phyloP scores from a whole-genome alignment of 257 asterid genomes.

The Eucommia ulmoides region DNA sequence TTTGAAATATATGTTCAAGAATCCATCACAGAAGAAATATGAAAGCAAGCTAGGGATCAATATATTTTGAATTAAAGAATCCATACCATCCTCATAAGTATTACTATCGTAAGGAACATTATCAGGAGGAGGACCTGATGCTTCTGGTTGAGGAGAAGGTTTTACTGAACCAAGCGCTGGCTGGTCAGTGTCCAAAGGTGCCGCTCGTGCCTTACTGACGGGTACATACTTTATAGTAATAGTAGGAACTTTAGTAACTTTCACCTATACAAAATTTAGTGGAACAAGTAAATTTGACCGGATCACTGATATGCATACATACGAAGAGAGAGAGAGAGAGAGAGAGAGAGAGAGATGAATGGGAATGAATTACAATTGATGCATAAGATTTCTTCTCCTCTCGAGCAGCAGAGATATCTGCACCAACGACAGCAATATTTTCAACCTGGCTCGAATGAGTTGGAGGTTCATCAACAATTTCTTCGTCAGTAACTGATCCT shows the following conservation, averaged over 20 bases:
- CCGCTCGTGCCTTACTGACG: background rate
- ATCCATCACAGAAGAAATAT: background rate
- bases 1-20: background rate
- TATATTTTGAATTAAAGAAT: background rate
- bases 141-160: slow-evolving; percentile 1
- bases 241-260: background rate
- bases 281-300: background rate
- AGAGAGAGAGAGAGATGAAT: background rate
- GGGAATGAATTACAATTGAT: background rate
- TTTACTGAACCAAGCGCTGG: background rate
- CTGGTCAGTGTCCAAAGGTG: background rate
- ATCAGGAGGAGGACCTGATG: slow-evolving; percentile 1
- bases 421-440: background rate
- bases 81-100: background rate
- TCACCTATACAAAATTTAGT: background rate
- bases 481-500: slow-evolving; percentile 3
- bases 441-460: background rate
- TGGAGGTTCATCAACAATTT: background rate
- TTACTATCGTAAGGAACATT: background rate
- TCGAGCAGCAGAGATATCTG: background rate
- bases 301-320: background rate
- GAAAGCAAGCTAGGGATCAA: background rate
- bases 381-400: slow-evolving; percentile 4
- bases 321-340: background rate
- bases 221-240: background rate